Percentiles rank a stretch among this genome's conserved stretches.
These are phyloP conservation scores for Spinellus fusiger DNA, from an alignment of 192 early-diverging fungal genomes.

Conservation along the genomic window DNA sequence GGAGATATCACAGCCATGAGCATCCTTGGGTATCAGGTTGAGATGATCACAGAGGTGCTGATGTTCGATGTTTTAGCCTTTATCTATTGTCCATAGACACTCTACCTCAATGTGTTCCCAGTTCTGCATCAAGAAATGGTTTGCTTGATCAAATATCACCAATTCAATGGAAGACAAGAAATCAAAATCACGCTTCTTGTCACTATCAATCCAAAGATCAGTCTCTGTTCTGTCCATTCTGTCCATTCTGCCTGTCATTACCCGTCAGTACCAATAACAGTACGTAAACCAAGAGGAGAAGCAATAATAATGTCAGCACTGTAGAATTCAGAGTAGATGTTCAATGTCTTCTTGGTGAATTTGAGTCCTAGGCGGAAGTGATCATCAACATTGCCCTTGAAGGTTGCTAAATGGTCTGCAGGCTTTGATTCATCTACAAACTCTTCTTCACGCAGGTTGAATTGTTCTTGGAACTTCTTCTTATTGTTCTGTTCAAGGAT, in stretches of 20 bases:
- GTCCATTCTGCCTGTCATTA: constrained; percentile 11
- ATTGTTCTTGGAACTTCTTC: constrained; percentile 79
- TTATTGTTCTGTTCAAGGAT: constrained; percentile 59
- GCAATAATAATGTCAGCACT: constrained; percentile 86
- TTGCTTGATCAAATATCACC: constrained; percentile 79
- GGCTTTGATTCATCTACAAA: constrained; percentile 56
- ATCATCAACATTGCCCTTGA: constrained; percentile 95
- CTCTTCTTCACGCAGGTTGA: constrained; percentile 57
- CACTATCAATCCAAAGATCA: constrained; percentile 34
- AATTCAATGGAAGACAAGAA: constrained; percentile 92
- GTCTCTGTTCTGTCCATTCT: no score
- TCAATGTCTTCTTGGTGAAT: constrained; percentile 79
- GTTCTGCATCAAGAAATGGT: constrained; percentile 94
- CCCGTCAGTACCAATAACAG: constrained; percentile 79
- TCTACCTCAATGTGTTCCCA: constrained; percentile 89
- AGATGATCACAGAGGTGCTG: constrained; percentile 77
- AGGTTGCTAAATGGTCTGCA: constrained; percentile 75
- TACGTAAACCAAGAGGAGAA: constrained; percentile 86
- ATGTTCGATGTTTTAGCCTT: neutral
- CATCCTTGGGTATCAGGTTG: constrained; percentile 83
- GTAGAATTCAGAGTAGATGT: constrained; percentile 87
- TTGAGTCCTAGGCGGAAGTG: constrained; percentile 90
- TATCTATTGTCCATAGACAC: neutral
- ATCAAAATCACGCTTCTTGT: constrained; percentile 88
- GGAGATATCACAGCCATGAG: constrained; percentile 96